Evolutionary conservation across 2,329 filamentous ascomycete genomes (phyloP).

Genomic region (Davidsoniella eucalypti): DNA sequence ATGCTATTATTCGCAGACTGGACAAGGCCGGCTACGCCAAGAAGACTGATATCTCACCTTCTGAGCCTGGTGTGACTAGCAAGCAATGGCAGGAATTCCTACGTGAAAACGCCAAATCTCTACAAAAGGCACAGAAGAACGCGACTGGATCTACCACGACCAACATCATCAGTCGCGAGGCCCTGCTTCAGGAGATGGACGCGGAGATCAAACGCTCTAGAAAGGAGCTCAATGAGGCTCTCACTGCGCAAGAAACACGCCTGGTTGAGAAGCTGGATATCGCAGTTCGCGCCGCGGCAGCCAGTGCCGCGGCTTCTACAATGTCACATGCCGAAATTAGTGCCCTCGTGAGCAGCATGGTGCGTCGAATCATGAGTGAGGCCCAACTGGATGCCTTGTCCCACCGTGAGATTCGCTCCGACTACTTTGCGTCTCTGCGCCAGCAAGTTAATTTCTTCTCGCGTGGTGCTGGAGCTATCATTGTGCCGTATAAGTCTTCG

Average conservation of each 20-base stretch:
- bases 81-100: slow-evolving; percentile 19
- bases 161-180: slow-evolving; percentile 28
- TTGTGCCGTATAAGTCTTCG: slow-evolving; percentile 46
- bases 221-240: slow-evolving; percentile 24
- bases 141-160: slow-evolving; percentile 15
- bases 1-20: slow-evolving; percentile 27
- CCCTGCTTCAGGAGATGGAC: slow-evolving; percentile 30
- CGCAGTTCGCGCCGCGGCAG: slow-evolving; percentile 1
- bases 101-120: slow-evolving; percentile 17
- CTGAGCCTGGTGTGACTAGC: slow-evolving; percentile 19
- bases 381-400: slow-evolving; percentile 31
- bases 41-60: slow-evolving; percentile 1
- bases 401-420: slow-evolving; percentile 28
- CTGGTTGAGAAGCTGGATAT: slow-evolving; percentile 19
- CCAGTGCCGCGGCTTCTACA: slow-evolving; percentile 13
- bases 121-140: slow-evolving; percentile 22
- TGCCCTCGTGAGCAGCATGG: slow-evolving; percentile 24
- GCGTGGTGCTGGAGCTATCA: slow-evolving; percentile 43
- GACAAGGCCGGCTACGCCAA: slow-evolving; percentile 18
- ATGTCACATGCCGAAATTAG: slow-evolving; percentile 27
- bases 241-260: slow-evolving; percentile 22
- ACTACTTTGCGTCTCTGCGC: slow-evolving; percentile 28
- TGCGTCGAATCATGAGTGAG: slow-evolving; percentile 28
- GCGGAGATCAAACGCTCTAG: slow-evolving; percentile 24
- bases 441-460: slow-evolving; percentile 60